phyloP scores from a whole-genome alignment of 2,329 filamentous ascomycete genomes.

The Botrytis pseudocinerea region DNA sequence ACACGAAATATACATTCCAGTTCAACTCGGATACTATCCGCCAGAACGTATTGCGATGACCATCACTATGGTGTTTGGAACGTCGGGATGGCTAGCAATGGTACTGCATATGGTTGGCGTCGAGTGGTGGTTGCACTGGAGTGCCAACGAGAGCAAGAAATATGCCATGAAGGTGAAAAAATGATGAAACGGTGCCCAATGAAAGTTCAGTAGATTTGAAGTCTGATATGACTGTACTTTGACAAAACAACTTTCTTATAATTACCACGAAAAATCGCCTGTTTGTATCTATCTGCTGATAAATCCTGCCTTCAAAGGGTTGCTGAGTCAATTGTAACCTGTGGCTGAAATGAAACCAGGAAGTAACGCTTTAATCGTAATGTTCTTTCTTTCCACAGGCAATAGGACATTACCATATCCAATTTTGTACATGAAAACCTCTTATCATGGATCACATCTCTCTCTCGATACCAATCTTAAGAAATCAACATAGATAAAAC shows the following conservation, averaged over 20 bases:
- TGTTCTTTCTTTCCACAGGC: neutral
- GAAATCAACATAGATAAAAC: neutral
- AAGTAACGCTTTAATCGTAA: neutral
- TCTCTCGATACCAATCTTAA: neutral
- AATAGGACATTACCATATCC: neutral
- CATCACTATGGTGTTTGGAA: neutral
- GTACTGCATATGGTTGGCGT: neutral
- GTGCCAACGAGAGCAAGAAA: neutral
- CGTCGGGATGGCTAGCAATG: neutral
- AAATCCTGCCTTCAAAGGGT: neutral
- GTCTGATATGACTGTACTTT: neutral
- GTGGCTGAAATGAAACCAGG: neutral
- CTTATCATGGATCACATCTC: neutral
- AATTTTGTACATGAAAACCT: neutral
- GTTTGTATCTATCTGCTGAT: neutral
- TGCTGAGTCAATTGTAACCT: neutral
- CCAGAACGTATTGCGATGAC: neutral
- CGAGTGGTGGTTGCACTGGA: constrained; percentile 8
- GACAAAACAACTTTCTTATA: neutral
- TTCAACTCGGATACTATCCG: neutral
- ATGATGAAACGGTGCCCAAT: neutral
- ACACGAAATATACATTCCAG: neutral
- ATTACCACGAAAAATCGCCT: neutral
- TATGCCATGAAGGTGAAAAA: neutral
- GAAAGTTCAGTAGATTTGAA: neutral